Evolutionary conservation across 257 asterid species (phyloP).

Genomic region (Primulina huaijiensis): DNA sequence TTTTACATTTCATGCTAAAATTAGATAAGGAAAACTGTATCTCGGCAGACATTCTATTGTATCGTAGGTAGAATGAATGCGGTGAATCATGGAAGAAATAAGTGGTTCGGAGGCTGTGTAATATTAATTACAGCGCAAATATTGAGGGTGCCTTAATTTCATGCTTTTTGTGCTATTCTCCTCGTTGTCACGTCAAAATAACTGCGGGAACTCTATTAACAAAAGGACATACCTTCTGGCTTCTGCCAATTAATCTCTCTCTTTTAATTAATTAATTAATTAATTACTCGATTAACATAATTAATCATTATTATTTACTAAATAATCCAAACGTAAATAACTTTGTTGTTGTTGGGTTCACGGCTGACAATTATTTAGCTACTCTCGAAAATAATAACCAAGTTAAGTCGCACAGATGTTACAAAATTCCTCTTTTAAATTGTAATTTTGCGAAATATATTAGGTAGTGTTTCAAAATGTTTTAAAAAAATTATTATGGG

Average conservation of each 20-base stretch:
- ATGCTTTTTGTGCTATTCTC: slow-evolving; percentile 22
- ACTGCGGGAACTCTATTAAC: neutral
- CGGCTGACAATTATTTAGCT: no score
- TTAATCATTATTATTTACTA: neutral
- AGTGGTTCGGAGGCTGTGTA: slow-evolving; percentile 22
- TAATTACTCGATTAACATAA: neutral
- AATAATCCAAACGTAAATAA: no score
- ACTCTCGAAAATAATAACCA: no score
- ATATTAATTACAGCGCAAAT: neutral
- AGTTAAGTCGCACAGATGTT: no score
- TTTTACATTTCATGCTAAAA: no score
- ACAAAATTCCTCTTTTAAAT: no score
- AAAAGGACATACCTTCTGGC: slow-evolving; percentile 9
- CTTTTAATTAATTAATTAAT: neutral
- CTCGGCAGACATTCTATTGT: no score
- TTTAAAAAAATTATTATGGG: no score
- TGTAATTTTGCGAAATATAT: no score
- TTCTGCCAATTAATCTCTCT: neutral
- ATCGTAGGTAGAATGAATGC: no score
- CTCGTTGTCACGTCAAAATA: slow-evolving; percentile 28
- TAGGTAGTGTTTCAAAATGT: no score
- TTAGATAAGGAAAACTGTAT: no score
- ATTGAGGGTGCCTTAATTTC: slow-evolving; percentile 15
- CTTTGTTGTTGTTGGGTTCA: neutral
- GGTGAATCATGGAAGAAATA: neutral